These are phyloP conservation scores for Stereum hirsutum DNA, from an alignment of 1,284 basidiomycete genomes.

Conservation along the genomic window DNA sequence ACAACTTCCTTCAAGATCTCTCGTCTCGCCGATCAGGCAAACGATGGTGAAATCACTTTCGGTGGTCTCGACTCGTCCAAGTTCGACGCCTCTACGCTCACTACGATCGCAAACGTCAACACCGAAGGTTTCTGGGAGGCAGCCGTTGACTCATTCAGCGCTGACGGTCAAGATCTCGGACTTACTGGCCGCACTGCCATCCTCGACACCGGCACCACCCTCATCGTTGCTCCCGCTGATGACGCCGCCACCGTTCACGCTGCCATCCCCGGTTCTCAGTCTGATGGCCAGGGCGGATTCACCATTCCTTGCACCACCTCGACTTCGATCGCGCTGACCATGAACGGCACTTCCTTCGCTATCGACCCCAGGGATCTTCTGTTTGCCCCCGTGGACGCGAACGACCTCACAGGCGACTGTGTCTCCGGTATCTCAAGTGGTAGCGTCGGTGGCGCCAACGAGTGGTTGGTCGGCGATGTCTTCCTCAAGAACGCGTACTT, in stretches of 20 bases:
- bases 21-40: conserved; percentile 60
- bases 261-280: conserved; percentile 53
- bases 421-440: conserved; percentile 67
- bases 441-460: conserved; percentile 45
- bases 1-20: conserved; percentile 81
- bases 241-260: conserved; percentile 54
- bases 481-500: conserved; percentile 80
- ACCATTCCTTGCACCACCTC: conserved; percentile 66
- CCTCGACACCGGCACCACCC: conserved; percentile 74
- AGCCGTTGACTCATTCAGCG: conserved; percentile 44
- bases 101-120: conserved; percentile 53
- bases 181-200: conserved; percentile 59
- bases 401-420: conserved; percentile 61
- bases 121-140: conserved; percentile 75
- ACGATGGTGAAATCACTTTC: conserved; percentile 78
- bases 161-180: conserved; percentile 45
- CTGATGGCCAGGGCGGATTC: conserved; percentile 53
- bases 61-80: conserved; percentile 71
- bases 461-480: conserved; percentile 73
- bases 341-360: conserved; percentile 53
- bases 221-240: conserved; percentile 46
- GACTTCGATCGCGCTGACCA: conserved; percentile 56
- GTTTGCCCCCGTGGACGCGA: conserved; percentile 53
- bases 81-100: conserved; percentile 46
- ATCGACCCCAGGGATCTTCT: conserved; percentile 59